Base-by-base conservation (phyloP, 2,329 filamentous ascomycete species). In the Cladosporium sp. region DNA sequence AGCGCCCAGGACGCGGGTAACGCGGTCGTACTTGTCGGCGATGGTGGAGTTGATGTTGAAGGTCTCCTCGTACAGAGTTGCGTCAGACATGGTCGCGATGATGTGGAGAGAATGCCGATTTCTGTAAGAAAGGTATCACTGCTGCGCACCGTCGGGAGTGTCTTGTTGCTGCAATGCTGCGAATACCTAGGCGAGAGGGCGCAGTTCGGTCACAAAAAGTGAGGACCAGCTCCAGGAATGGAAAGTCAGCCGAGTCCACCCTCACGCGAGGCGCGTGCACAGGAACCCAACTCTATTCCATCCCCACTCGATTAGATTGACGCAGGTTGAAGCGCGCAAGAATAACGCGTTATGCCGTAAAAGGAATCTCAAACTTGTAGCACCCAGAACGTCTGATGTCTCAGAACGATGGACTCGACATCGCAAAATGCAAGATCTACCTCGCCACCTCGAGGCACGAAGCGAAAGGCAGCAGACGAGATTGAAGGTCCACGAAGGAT, bases 21-120 rank as follows among this genome's bases (percentile, higher is more conserved):
- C 92, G 59, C 92, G 89, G 75, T 97, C 93, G 74, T 98, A 98
- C 74, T 96, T 95, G 66, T 85, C 81, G 66, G 84, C 80, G 75
- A 95, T 87, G 69, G 89, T 77, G 52, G 81, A 74, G 61, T 83
- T 92, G 64, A 97, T 79, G 56, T 81, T 87, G 80, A 97, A 96
- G 65, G 82, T 85, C 68, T 95, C 90, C 74, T 96, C 90, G 74
- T 95, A 95, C 71, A 97, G 87, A 66, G 93, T 86, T 54, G 91
- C 85, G 75, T 97, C 92, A 61, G 87, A 85, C 72, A 89, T 83
- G 61, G 74, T 77, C 63, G 74, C 72, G 58, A 42, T 54, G 2
- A 3, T 18, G 10, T 18, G 43, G 35, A 28, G 34, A 28, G 7
- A 7, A 28, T 1, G 7, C 7, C 22, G 22, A 28, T 18, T 18